Conservation (phyloP, 1,284 basidiomycete species). For the Papiliotrema laurentii region DNA sequence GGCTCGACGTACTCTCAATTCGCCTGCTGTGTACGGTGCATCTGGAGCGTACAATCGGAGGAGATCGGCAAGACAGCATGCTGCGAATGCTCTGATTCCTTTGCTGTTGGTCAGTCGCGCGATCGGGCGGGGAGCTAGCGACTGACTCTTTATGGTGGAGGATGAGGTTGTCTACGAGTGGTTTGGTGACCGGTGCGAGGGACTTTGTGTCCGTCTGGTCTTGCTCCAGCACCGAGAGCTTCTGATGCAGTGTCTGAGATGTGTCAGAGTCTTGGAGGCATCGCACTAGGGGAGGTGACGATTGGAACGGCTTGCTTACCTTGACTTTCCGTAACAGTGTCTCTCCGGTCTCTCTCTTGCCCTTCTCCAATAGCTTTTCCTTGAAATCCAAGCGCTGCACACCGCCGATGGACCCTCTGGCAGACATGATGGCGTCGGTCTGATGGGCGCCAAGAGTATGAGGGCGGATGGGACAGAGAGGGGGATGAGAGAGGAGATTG, state of each 20-base stretch:
- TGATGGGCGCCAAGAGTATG: neutral
- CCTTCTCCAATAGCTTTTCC: slow-evolving; percentile 62
- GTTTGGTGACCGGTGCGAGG: slow-evolving; percentile 65
- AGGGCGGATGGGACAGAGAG: neutral
- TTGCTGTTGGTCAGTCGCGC: slow-evolving; percentile 28
- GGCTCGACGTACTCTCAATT: slow-evolving; percentile 58
- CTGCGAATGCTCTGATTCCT: slow-evolving; percentile 87
- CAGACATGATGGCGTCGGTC: slow-evolving; percentile 12
- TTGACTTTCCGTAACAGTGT: slow-evolving; percentile 78
- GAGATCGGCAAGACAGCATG: slow-evolving; percentile 91
- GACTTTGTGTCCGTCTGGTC: slow-evolving; percentile 72
- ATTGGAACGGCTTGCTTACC: slow-evolving; percentile 24
- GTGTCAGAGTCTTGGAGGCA: neutral
- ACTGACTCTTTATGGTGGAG: slow-evolving; percentile 84
- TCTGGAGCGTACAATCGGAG: slow-evolving; percentile 92
- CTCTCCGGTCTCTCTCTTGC: slow-evolving; percentile 51
- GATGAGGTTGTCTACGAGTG: slow-evolving; percentile 74
- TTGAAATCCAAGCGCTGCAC: slow-evolving; percentile 59
- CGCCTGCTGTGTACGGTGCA: slow-evolving; percentile 83
- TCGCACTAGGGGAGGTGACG: neutral
- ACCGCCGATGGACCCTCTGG: slow-evolving; percentile 6
- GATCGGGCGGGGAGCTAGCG: neutral
- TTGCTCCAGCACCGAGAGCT: slow-evolving; percentile 82
- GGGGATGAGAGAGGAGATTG: neutral
- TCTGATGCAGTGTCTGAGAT: slow-evolving; percentile 59